A percentile compares a stretch with the other conserved stretches of the same genome.
Conservation (phyloP, 257 asterid species). For the Handroanthus guayacan region DNA sequence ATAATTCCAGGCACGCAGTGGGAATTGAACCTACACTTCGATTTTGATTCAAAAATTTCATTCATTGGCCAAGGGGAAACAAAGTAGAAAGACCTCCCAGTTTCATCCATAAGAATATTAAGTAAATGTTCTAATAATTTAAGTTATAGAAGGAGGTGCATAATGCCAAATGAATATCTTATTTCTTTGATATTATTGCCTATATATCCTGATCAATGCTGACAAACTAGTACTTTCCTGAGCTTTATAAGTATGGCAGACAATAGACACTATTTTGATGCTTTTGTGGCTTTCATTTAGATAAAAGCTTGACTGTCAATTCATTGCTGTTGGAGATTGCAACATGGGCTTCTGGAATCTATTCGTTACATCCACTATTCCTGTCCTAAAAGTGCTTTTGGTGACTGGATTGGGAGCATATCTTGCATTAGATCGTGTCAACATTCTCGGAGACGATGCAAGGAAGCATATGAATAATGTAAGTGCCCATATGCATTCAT, state of each 20-base stretch:
- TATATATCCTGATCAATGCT: not conserved
- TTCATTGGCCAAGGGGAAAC: not conserved
- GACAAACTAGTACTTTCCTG: slow-evolving; percentile 7
- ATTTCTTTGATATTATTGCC: not conserved
- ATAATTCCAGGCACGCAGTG: too few relatives aligned
- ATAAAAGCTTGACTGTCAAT: not conserved
- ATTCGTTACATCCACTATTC: slow-evolving; percentile 73
- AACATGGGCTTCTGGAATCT: slow-evolving; percentile 75
- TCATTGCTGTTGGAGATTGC: slow-evolving; percentile 32
- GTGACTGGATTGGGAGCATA: slow-evolving; percentile 77
- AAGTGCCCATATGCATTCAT: slow-evolving; percentile 28
- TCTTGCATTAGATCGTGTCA: slow-evolving; percentile 64
- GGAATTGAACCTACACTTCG: too few relatives aligned
- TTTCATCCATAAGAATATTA: not conserved
- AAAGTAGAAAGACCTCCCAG: not conserved
- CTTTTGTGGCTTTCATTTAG: not conserved
- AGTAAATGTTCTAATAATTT: not conserved
- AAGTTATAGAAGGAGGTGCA: slow-evolving; percentile 6
- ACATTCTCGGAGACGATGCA: slow-evolving; percentile 74
- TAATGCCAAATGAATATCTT: not conserved
- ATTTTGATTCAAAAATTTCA: too few relatives aligned
- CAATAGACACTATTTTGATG: not conserved
- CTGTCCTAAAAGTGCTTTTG: slow-evolving; percentile 81
- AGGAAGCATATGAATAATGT: slow-evolving; percentile 89
- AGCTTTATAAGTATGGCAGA: slow-evolving; percentile 14